phyloP scores from a whole-genome alignment of 352 stramenopile genomes.

The Globisporangium splendens region DNA sequence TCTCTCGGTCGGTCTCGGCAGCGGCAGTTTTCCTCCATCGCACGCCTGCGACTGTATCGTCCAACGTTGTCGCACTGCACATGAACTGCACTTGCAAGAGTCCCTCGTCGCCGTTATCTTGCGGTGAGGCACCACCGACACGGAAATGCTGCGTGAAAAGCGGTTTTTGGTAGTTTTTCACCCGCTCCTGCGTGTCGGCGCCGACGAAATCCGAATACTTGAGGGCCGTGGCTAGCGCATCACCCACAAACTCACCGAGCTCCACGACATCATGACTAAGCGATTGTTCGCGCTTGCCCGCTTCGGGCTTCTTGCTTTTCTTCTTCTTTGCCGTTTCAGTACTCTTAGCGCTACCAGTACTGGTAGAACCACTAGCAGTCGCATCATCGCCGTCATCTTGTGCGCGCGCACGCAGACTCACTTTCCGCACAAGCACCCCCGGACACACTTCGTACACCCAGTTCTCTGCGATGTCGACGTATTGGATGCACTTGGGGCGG shows the following conservation, averaged over 20 bases:
- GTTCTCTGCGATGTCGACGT: constrained; percentile 35
- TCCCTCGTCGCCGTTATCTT: constrained; percentile 8
- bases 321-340: constrained; percentile 3
- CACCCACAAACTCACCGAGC: constrained; percentile 30
- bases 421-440: constrained; percentile 48
- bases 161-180: constrained; percentile 34
- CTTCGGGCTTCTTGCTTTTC: constrained; percentile 5
- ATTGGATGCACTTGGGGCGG: constrained; percentile 63
- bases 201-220: constrained; percentile 46
- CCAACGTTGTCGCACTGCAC: constrained; percentile 40
- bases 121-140: background rate
- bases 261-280: constrained; percentile 31
- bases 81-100: constrained; percentile 67
- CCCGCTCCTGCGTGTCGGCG: constrained; percentile 36
- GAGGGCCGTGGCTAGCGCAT: constrained; percentile 25
- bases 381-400: constrained; percentile 6
- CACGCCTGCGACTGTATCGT: constrained; percentile 44
- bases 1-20: background rate
- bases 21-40: constrained; percentile 25
- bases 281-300: background rate
- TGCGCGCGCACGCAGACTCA: constrained; percentile 21
- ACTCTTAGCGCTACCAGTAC: constrained; percentile 9
- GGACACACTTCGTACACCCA: constrained; percentile 74
- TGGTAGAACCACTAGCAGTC: background rate
- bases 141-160: constrained; percentile 68